Base-by-base conservation (phyloP, 768 basidiomycete genomes). In the Podaxis sp. region DNA sequence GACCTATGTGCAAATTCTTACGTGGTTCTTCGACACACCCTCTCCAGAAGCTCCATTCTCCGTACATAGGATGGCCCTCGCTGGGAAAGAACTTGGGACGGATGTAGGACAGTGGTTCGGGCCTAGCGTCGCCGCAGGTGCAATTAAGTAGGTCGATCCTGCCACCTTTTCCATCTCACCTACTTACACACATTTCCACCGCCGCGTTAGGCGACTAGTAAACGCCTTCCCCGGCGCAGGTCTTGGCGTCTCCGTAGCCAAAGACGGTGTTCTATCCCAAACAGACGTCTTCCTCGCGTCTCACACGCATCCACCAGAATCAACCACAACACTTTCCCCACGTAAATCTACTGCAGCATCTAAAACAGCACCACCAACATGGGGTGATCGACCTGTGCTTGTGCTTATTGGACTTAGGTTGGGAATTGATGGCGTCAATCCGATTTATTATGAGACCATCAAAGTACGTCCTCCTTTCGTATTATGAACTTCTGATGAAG, bases 51-150 rank as follows among this genome's bases (percentile, higher is more conserved):
- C 90, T 17, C 96, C 96, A 0, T 99, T 99, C 72, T 91, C 92
- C 66, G 93, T 99, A 6, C 96, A 99, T 74, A 85, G 94, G 52
- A 97, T 99, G 90, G 96, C 96, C 0, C 78, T 95, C 22, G 90
- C 95, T 0, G 96, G 96, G 0, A 96, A 98, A 71, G 90, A 95
- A 67, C 82, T 98, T 1, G 96, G 96, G 12, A 98, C 93, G 64
- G 93, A 94, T 66, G 91, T 98, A 0, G 96, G 96, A 0, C 91
- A 94, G 73, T 98, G 96, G 96, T 98, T 98, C 69, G 96, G 96
- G 0, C 96, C 96, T 0, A 96, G 93, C 70, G 94, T 93, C 0
- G 97, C 96, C n/a, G 95, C 96, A 7, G 95, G 96, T 40, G 96
- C 94, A 11, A 91, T 98, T 77, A 94, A 91, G 91, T 93, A 70